Evolutionary conservation across 345 rosid genomes (phyloP).

Genomic region (Populus davidiana): DNA sequence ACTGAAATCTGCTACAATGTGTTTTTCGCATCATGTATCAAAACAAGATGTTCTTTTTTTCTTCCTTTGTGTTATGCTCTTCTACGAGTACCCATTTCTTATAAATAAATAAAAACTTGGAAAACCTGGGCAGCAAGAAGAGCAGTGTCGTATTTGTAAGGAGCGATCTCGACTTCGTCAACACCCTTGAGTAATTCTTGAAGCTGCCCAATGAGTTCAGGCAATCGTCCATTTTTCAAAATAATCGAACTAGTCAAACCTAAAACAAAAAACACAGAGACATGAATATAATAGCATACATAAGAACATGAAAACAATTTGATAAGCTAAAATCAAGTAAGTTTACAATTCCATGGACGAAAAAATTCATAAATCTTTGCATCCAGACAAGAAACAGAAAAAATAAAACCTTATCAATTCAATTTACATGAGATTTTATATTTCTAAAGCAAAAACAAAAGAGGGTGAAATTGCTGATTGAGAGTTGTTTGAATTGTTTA

Average conservation of each 20-base stretch:
- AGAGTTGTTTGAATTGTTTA: not conserved
- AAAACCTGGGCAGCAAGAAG: conserved; percentile 77
- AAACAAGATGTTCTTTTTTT: not conserved
- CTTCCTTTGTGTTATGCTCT: not conserved
- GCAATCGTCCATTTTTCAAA: conserved; percentile 63
- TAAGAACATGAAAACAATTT: not conserved
- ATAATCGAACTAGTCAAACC: conserved; percentile 77
- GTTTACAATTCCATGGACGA: not conserved
- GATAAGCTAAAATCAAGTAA: not conserved
- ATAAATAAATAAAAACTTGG: not conserved
- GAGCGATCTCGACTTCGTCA: conserved; percentile 49
- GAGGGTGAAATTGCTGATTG: not conserved
- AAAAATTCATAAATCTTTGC: not conserved
- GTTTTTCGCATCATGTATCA: not conserved
- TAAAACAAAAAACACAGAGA: conserved; percentile 19
- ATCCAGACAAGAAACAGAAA: not conserved
- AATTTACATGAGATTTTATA: not conserved
- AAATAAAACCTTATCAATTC: not conserved
- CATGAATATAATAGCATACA: not conserved
- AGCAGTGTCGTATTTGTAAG: conserved; percentile 58
- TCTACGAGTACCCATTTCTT: not conserved
- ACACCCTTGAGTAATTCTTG: conserved; percentile 74
- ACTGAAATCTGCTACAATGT: not conserved
- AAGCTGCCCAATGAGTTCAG: conserved; percentile 79
- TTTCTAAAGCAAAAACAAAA: not conserved